Evolutionary conservation across 768 basidiomycete species (phyloP), one percentile per base, ranked within the genome.

Genomic region (Pulveroboletus frians): DNA sequence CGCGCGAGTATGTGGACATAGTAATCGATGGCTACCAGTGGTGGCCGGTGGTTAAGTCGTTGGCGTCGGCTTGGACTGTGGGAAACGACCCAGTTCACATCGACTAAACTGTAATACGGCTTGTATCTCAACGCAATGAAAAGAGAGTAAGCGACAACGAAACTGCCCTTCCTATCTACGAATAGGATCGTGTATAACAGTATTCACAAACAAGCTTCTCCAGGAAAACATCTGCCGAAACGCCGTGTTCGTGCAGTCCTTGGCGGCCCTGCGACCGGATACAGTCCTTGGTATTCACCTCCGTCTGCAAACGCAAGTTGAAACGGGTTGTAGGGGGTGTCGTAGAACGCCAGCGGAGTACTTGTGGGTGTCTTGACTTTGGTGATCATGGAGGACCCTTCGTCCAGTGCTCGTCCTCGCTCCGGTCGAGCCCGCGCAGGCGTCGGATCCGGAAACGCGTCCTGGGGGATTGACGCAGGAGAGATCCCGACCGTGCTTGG

Each of bases 391-490:
- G 45, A 41, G 39, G 21, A 14, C 29, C 27, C 32, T 20, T 47
- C 14, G 17, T 34, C 36, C 9, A 9, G 11, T 17, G 23, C 14
- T 13, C 15, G 41, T n/a, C 36, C 23, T 6, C 14, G 42, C 8
- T 20, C 31, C 42, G 14, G 17, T n/a, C 47, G 29, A 6, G 17
- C 29, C 5, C 20, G 18, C 11, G 21, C 27, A 11, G 55, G 43
- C 5, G 64, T 64, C 36, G 56, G 59, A 35, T 56, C 53, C 14
- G 54, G 64, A 48, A 61, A 64, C 20, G 51, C 55, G 18, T 61
- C 47, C 29, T 57, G 62, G 15, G 64, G 61, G 14, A 39, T 37
- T 5, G 43, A 37, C 20, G 54, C 38, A 37, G 58, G 54, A 17
- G 43, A 27, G 26, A 43, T 21, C 37, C 15, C 9, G 23, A 17